Evolutionary conservation across 805 yeast species (phyloP), one percentile per base, ranked within the genome.

Genomic region (Grigorovia jiainica): DNA sequence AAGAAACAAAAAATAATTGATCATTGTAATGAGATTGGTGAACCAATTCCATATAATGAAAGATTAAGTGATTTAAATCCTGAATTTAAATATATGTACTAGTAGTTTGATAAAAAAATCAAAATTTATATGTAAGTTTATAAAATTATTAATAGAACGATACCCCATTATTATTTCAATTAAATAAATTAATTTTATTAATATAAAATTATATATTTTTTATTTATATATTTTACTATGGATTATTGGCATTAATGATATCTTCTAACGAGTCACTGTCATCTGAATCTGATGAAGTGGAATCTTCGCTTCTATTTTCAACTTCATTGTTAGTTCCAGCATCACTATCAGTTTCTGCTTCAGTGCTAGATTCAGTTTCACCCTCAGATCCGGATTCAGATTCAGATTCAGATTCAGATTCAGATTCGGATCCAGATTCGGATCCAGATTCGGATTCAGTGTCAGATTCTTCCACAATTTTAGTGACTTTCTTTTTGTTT

Each of bases 1-100:
- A 71, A 71, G 52, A 57, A 64, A 44, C 55, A 52, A 20, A 48
- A 47, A 5, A 64, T 65, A 38, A 59, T 54, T 34, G 53, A 60
- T 24, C 51, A 51, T 25, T 66, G 61, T 45, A 57, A 55, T 34
- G 48, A 50, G 13, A 48, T 51, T 39, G 57, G 52, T 16, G 62
- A 61, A 43, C 65, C 64, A 34, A 55, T 65, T 35, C 61, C 62
- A 19, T 55, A 61, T 32, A 56, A 60, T 38, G 68, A 55, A 27
- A 50, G 40, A 40, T 42, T 57, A 40, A 49, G 69, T 53, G 71
- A 65, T 43, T 45, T 49, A 38, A 68, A 68, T 48, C 77, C 77
- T 20, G 61, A 65, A 31, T 70, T 71, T 51, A 65, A 59, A 53
- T 73, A 72, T 57, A 52, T 71, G 60, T 71, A 71, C 51, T 72